phyloP scores from a whole-genome alignment of 1,139 yeast species.

The Suhomyces coccinellae region DNA sequence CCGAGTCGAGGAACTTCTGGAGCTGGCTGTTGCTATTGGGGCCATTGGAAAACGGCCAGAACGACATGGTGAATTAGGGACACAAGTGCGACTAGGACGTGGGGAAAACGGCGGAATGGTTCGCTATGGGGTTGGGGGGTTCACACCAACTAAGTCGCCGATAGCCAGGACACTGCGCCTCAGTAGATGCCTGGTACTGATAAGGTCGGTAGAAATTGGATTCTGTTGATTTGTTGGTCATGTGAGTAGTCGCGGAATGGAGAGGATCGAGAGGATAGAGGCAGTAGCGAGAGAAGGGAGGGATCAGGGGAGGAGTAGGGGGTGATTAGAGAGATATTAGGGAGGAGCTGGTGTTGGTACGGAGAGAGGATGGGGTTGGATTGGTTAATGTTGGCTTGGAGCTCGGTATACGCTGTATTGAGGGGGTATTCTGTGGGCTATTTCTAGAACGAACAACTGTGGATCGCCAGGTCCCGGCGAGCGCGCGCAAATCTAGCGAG shows the following conservation, averaged over 20 bases:
- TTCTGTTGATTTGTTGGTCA: constrained; percentile 5
- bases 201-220: neutral
- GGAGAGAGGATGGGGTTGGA: too few relatives aligned
- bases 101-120: neutral
- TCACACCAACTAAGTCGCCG: neutral
- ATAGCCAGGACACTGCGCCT: neutral
- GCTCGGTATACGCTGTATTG: too few relatives aligned
- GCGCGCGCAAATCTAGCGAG: too few relatives aligned
- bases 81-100: neutral
- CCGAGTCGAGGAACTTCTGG: constrained; percentile 44
- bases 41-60: constrained; percentile 50
- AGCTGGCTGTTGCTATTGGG: constrained; percentile 42
- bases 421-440: too few relatives aligned
- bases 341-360: too few relatives aligned
- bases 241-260: neutral
- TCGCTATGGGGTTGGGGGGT: neutral
- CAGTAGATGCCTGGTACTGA: constrained; percentile 1
- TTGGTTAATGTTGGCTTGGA: too few relatives aligned
- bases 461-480: too few relatives aligned
- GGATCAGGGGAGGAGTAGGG: neutral
- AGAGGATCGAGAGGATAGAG: neutral
- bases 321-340: neutral
- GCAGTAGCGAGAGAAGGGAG: neutral
- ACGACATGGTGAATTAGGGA: constrained; percentile 34
- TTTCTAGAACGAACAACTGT: too few relatives aligned